phyloP scores from a whole-genome alignment of 331 rosid genomes.

The Quercus lobata region DNA sequence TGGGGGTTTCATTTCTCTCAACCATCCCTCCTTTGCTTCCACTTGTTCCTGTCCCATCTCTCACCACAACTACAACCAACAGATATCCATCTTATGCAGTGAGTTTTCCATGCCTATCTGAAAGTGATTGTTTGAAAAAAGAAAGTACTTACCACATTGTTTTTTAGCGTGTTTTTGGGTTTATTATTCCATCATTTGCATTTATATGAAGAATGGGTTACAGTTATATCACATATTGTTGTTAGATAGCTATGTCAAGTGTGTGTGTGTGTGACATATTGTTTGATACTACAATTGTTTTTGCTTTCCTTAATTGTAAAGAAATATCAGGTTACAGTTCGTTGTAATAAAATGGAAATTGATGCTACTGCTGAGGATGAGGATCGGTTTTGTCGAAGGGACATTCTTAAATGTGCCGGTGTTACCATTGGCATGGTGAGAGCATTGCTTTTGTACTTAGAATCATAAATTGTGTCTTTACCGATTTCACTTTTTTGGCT shows the following conservation, averaged over 20 bases:
- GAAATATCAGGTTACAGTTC: constrained; percentile 47
- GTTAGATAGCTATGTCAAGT: background rate
- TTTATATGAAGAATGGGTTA: constrained; percentile 5
- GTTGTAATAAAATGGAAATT: constrained; percentile 43
- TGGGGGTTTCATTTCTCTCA: constrained; percentile 83
- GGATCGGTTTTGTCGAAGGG: constrained; percentile 51
- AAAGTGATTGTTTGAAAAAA: background rate
- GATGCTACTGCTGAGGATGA: constrained; percentile 27
- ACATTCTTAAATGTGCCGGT: constrained; percentile 64
- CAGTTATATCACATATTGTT: background rate
- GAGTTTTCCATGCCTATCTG: constrained; percentile 26
- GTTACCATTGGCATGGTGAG: constrained; percentile 75
- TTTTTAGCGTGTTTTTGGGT: background rate
- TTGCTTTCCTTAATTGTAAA: background rate
- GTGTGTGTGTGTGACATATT: background rate
- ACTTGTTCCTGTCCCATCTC: constrained; percentile 34
- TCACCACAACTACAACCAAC: constrained; percentile 21
- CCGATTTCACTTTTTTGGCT: too few species aligned
- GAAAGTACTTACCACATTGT: background rate
- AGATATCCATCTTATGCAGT: constrained; percentile 44
- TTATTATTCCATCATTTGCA: background rate
- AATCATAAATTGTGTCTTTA: background rate
- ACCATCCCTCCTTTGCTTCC: constrained; percentile 48
- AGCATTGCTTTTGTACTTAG: constrained; percentile 5
- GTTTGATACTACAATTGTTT: background rate